phyloP scores from a whole-genome alignment of 148 eudicot species.

The Drosera capensis region DNA sequence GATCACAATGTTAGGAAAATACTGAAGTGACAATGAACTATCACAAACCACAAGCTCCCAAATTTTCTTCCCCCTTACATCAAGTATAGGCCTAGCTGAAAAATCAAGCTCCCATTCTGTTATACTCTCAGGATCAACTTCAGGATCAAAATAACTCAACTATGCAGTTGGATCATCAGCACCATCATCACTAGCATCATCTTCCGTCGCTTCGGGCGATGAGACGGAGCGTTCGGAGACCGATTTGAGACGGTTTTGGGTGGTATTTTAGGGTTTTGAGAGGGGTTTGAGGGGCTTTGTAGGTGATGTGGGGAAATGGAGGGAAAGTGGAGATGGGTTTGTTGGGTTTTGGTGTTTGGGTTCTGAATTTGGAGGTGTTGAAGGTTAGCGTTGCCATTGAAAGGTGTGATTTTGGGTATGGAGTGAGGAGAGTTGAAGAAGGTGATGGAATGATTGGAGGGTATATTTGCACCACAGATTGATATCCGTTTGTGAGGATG shows the following conservation, averaged over 20 bases:
- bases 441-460: no score
- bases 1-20: conserved; percentile 83
- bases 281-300: no score
- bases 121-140: no score
- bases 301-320: conserved; percentile 11
- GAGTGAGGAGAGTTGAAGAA: no score
- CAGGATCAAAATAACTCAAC: no score
- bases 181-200: conserved; percentile 16
- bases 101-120: no score
- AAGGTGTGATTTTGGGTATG: no score
- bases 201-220: conserved; percentile 11
- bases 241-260: conserved; percentile 18
- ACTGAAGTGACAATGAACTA: conserved; percentile 68
- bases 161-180: conserved; percentile 76
- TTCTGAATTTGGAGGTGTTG: conserved; percentile 44
- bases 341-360: conserved; percentile 17
- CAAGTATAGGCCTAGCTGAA: no score
- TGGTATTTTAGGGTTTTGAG: conserved; percentile 10
- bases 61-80: no score
- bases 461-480: no score
- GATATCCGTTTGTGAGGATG: no score
- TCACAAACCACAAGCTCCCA: conserved; percentile 98
- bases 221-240: conserved; percentile 58
- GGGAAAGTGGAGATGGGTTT: conserved; percentile 21
- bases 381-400: conserved; percentile 81